Conservation (phyloP, 2,329 filamentous ascomycete species). For the Neofusicoccum ribis region DNA sequence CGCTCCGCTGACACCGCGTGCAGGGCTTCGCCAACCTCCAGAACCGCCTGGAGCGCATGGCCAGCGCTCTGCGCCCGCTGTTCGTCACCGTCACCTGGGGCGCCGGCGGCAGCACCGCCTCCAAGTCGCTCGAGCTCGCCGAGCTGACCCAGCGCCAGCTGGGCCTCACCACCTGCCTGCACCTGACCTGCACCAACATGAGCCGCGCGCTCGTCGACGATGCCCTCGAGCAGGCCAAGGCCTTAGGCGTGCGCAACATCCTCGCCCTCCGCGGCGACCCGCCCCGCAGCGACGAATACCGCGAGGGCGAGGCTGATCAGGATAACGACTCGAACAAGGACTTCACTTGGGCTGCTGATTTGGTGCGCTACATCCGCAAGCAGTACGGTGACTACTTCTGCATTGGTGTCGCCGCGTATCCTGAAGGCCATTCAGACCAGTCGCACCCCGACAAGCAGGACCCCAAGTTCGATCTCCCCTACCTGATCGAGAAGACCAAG, state of each 20-base stretch:
- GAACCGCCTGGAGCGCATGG: constrained; percentile 91
- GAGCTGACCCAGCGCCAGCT: constrained; percentile 93
- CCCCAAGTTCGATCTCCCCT: constrained; percentile 71
- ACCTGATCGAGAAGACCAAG: constrained; percentile 83
- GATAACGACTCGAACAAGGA: constrained; percentile 67
- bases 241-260: constrained; percentile 88
- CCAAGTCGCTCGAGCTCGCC: constrained; percentile 88
- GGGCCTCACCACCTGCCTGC: constrained; percentile 89
- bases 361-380: constrained; percentile 85
- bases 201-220: constrained; percentile 81
- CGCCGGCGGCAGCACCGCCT: constrained; percentile 86
- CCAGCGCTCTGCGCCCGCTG: constrained; percentile 81
- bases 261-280: constrained; percentile 89
- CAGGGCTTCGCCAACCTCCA: constrained; percentile 89
- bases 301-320: constrained; percentile 59
- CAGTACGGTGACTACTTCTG: constrained; percentile 94
- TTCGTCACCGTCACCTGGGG: constrained; percentile 99
- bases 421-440: constrained; percentile 92
- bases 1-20: constrained; percentile 13
- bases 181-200: constrained; percentile 98
- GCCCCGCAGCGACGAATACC: constrained; percentile 85
- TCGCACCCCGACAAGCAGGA: constrained; percentile 78
- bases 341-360: constrained; percentile 84
- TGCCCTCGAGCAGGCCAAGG: constrained; percentile 86
- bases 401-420: constrained; percentile 90